Conservation (phyloP, 176 grass and related monocot species). For the Dactylis glomerata region DNA sequence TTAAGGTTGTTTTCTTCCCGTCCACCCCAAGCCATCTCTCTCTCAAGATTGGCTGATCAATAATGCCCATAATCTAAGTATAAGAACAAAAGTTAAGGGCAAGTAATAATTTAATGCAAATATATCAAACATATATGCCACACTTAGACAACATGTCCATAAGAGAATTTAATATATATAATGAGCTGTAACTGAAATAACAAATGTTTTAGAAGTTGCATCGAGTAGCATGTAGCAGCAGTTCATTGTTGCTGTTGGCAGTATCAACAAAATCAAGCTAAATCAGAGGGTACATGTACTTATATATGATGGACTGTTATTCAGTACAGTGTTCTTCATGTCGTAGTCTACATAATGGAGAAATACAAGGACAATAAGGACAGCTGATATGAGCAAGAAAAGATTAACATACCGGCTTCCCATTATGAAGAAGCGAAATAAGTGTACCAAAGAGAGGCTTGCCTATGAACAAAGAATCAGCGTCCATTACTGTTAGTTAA, state of each 20-base stretch:
- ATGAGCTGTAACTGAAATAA: not conserved
- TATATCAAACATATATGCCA: not conserved
- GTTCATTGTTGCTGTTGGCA: constrained; percentile 14
- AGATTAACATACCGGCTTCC: constrained; percentile 64
- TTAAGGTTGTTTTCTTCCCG: constrained; percentile 75
- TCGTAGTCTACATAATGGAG: not conserved
- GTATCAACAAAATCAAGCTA: not conserved
- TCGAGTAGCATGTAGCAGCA: not conserved
- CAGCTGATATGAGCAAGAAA: constrained; percentile 6
- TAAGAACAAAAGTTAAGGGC: not conserved
- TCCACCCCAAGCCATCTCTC: constrained; percentile 88
- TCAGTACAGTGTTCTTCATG: not conserved
- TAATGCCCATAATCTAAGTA: constrained; percentile 76
- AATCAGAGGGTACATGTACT: not conserved
- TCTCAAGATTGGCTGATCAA: constrained; percentile 76
- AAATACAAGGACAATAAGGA: constrained; percentile 13
- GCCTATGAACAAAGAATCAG: constrained; percentile 49
- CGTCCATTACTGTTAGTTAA: not conserved
- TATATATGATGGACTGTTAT: not conserved
- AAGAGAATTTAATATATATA: not conserved
- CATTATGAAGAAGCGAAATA: constrained; percentile 72
- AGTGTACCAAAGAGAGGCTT: constrained; percentile 94
- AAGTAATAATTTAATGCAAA: not conserved
- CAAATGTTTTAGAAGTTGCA: not conserved
- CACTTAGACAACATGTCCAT: not conserved